Conservation (phyloP, 2,329 filamentous ascomycete genomes). For the Colletotrichum ledebouriae region DNA sequence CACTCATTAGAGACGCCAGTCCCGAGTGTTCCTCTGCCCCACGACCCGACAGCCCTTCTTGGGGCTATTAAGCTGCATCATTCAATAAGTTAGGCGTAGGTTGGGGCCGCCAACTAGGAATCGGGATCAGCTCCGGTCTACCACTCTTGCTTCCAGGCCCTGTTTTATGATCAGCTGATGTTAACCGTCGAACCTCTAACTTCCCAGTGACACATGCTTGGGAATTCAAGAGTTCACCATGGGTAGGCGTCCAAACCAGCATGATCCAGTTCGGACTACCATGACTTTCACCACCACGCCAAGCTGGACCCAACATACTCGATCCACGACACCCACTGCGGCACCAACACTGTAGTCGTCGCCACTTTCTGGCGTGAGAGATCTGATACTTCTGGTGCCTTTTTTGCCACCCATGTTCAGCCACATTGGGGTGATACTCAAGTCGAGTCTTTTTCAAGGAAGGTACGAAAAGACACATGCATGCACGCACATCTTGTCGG, state of each 20-base stretch:
- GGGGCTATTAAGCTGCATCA: not conserved
- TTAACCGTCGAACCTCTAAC: not conserved
- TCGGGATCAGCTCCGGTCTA: slow-evolving; percentile 17
- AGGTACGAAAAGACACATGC: too few relatives aligned
- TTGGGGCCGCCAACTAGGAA: not conserved
- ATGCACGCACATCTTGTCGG: too few relatives aligned
- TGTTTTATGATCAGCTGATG: not conserved
- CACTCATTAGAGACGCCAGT: too few relatives aligned
- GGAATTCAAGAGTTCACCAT: not conserved
- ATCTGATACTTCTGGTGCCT: too few relatives aligned
- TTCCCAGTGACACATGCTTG: not conserved
- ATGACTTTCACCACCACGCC: not conserved
- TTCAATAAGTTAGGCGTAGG: not conserved
- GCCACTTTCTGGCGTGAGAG: too few relatives aligned
- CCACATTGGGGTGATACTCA: too few relatives aligned
- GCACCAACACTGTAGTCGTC: not conserved
- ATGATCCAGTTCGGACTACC: not conserved
- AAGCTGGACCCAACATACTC: not conserved
- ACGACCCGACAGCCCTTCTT: not conserved
- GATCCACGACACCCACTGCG: not conserved
- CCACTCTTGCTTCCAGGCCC: not conserved
- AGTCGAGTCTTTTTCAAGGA: too few relatives aligned
- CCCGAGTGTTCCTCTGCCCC: too few relatives aligned
- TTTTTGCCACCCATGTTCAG: too few relatives aligned
- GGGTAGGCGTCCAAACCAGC: not conserved